These are phyloP conservation scores for Monosporozyma servazzii DNA, from an alignment of 805 yeast genomes.

Conservation along the genomic window DNA sequence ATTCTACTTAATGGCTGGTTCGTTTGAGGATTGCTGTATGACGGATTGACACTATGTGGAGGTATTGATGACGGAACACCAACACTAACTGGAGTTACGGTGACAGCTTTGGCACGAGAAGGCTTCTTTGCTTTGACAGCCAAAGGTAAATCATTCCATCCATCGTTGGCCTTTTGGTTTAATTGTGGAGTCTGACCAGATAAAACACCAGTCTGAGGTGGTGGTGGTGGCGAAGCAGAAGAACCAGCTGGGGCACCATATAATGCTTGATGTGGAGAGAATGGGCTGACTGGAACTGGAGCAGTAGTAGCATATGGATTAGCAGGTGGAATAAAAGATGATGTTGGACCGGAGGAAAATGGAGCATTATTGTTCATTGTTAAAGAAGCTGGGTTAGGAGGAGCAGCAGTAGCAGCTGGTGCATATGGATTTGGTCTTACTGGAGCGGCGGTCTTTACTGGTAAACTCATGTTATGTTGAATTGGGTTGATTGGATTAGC, in stretches of 20 bases:
- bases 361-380: slow-evolving; percentile 7
- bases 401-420: slow-evolving; percentile 10
- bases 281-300: slow-evolving; percentile 14
- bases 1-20: neutral
- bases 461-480: slow-evolving; percentile 3
- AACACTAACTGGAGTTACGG: neutral
- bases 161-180: slow-evolving; percentile 30
- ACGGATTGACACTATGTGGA: neutral
- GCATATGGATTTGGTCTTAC: slow-evolving; percentile 13
- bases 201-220: slow-evolving; percentile 21
- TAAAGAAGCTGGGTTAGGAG: neutral
- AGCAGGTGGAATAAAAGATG: slow-evolving; percentile 18
- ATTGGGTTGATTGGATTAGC: slow-evolving; percentile 2
- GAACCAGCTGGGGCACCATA: neutral
- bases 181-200: slow-evolving; percentile 32
- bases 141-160: slow-evolving; percentile 32
- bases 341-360: slow-evolving; percentile 9
- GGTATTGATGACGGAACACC: neutral
- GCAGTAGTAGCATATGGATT: slow-evolving; percentile 23
- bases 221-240: slow-evolving; percentile 26
- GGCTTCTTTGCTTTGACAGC: slow-evolving; percentile 24
- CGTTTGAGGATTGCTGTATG: neutral
- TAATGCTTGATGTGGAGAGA: neutral
- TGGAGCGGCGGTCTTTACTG: slow-evolving; percentile 6
- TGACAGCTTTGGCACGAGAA: slow-evolving; percentile 26